Percentiles rank a stretch among this genome's conserved stretches.
These are phyloP conservation scores for Plasmodium blacklocki DNA, from an alignment of 169 alveolate genomes.

Conservation along the genomic window DNA sequence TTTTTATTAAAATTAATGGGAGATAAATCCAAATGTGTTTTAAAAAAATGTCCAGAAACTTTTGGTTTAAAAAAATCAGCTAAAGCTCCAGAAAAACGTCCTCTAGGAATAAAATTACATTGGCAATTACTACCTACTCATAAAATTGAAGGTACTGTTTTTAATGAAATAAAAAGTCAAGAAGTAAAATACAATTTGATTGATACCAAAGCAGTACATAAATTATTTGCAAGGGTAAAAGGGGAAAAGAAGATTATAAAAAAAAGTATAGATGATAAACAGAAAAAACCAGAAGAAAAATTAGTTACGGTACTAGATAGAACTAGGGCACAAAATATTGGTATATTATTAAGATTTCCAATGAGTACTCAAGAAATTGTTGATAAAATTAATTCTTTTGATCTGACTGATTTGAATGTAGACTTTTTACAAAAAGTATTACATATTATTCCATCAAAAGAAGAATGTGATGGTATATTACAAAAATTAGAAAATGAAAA, in stretches of 20 bases:
- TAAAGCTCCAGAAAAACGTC: slow-evolving; percentile 72
- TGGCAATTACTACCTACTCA: slow-evolving; percentile 76
- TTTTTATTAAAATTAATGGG: slow-evolving; percentile 40
- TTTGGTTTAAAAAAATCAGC: slow-evolving; percentile 13
- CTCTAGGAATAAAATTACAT: slow-evolving; percentile 73
- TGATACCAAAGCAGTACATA: slow-evolving; percentile 74
- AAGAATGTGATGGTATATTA: slow-evolving; percentile 77
- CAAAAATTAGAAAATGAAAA: slow-evolving; percentile 60
- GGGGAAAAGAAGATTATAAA: slow-evolving; percentile 47
- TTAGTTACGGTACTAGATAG: slow-evolving; percentile 79
- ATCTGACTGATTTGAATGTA: slow-evolving; percentile 51
- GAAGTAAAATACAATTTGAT: slow-evolving; percentile 70
- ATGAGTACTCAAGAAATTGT: slow-evolving; percentile 79
- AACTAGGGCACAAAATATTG: slow-evolving; percentile 85
- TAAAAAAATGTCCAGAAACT: slow-evolving; percentile 71
- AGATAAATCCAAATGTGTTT: slow-evolving; percentile 20
- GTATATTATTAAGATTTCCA: slow-evolving; percentile 82
- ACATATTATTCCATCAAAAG: slow-evolving; percentile 76
- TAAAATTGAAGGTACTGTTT: slow-evolving; percentile 76
- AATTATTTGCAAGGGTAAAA: slow-evolving; percentile 72
- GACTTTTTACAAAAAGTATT: slow-evolving; percentile 59
- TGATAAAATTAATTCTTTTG: slow-evolving; percentile 74
- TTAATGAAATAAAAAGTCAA: slow-evolving; percentile 68
- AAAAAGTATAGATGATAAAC: slow-evolving; percentile 22
- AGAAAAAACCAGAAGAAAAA: slow-evolving; percentile 75